A percentile compares a stretch with the other conserved stretches of the same genome.
These are phyloP conservation scores for Coniochaeta ligniaria DNA, from an alignment of 2,329 filamentous ascomycete species.

Conservation along the genomic window DNA sequence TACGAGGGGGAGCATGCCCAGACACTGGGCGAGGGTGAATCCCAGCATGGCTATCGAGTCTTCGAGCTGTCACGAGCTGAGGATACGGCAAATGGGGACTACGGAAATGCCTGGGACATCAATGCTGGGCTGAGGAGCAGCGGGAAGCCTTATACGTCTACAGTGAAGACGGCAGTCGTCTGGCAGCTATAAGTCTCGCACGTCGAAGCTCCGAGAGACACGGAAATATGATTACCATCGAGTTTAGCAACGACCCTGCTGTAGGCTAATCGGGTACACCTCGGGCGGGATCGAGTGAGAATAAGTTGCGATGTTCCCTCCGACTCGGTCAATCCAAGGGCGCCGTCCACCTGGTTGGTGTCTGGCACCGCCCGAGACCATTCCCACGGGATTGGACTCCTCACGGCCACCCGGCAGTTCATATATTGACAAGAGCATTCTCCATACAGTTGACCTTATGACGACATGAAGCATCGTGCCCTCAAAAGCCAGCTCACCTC, in stretches of 20 bases:
- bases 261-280: neutral
- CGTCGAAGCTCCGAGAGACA: neutral
- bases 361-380: neutral
- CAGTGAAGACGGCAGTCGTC: neutral
- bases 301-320: neutral
- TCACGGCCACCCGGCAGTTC: neutral
- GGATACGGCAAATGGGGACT: too few relatives aligned
- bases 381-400: neutral
- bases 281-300: neutral
- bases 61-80: too few relatives aligned
- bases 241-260: neutral
- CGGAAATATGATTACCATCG: neutral
- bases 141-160: too few relatives aligned
- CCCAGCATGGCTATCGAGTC: conserved; percentile 8
- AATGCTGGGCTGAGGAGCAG: neutral
- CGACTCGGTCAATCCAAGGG: too few relatives aligned
- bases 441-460: neutral
- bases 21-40: conserved; percentile 9
- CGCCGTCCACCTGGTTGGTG: neutral
- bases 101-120: too few relatives aligned
- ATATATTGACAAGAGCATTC: neutral
- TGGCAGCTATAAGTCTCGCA: neutral
- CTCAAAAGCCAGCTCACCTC: neutral
- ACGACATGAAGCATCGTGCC: neutral
- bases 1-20: conserved; percentile 12